Evolutionary conservation across 2,329 filamentous ascomycete genomes (phyloP), one percentile per base, ranked within the genome.

Genomic region (Dichotomopilus funicola): DNA sequence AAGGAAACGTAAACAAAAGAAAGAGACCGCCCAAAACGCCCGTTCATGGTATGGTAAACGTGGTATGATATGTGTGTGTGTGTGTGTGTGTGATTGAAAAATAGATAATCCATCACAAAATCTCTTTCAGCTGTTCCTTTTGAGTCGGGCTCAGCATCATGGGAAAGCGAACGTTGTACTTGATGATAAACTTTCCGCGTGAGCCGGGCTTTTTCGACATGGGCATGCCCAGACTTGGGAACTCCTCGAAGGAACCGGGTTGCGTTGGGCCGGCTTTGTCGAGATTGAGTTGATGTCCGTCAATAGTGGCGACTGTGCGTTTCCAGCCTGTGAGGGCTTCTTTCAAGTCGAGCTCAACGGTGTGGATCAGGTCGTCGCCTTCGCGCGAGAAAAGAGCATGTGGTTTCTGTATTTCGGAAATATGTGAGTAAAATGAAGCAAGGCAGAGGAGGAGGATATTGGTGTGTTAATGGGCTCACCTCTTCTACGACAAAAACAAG

Each of bases 251-350:
- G 69, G 85, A 88, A 10, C 87, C 89, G 0, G 92, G 91, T 56
- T 88, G 86, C 6, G 92, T 97, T 1, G 92, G 92, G 0, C 91
- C 92, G 5, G 78, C 75, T 70, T 91, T 91, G 45, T 89, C 83
- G 41, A 97, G 81, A 51, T 78, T 83, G 63, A 99, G 76, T 65
- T 91, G 87, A 68, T 89, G 91, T 64, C 89, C 89, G 66, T 99
- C 94, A 64, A 99, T 97, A 8, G 92, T 99, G 36, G 85, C 83
- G 27, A 99, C 84, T n/a, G 89, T 95, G 53, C 88, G 84, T 64
- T 83, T 87, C 94, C 94, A 99, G 56, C 94, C 94, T 0, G 91
- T 96, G 45, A 99, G 75, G 1, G 94, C 90, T 73, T 99, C 94
- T 72, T 96, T 97, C 47, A 99, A 83, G 34, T 87, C 84, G 51